Evolutionary conservation across 805 yeast species (phyloP), one percentile per base, ranked within the genome.

Genomic region (Starmerella apis): DNA sequence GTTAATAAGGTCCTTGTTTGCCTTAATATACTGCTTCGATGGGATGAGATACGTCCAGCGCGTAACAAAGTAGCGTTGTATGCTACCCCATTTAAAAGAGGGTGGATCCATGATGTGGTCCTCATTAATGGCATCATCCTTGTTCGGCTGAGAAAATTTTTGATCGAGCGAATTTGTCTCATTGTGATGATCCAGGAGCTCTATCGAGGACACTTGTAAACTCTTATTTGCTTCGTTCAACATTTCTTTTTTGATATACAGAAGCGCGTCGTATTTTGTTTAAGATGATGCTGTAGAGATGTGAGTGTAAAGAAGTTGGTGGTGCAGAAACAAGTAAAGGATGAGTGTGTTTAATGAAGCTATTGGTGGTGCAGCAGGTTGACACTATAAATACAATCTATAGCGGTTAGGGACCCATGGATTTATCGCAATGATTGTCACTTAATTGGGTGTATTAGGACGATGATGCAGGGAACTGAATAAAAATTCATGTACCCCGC

Each of bases 1-100:
- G 62, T 84, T 83, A 32, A 79, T 52, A 20, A 50, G 47, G 18
- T 47, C 47, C 43, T 50, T 59, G 45, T 47, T 51, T 14, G 54
- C 56, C 14, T 30, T 28, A 37, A 51, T 54, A 35, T 56, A 56
- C 3, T 60, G 63, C 47, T 30, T 32, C n/a, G 52, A 24, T 2
- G 68, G 70, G 20, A 51, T 33, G 20, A 68, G 59, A 4, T 64
- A 49, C 11, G 65, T 50, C 36, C 65, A 31, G 16, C 72, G 62
- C 4, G 68, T 57, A 7, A 53, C 55, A 16, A 63, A 52, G 56
- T 69, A 69, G 38, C 47, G 52, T 16, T 35, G 33, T 46, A 68
- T 61, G 33, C 61, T 36, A 5, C 55, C 28, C 46, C 48, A 33
- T 28, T 57, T 41, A 33, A 65, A 48, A 3, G 36, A 18, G 5